Percentiles rank a stretch among this genome's conserved stretches.
phyloP scores from a whole-genome alignment of 1,139 yeast genomes.

The Yamadazyma triangularis region DNA sequence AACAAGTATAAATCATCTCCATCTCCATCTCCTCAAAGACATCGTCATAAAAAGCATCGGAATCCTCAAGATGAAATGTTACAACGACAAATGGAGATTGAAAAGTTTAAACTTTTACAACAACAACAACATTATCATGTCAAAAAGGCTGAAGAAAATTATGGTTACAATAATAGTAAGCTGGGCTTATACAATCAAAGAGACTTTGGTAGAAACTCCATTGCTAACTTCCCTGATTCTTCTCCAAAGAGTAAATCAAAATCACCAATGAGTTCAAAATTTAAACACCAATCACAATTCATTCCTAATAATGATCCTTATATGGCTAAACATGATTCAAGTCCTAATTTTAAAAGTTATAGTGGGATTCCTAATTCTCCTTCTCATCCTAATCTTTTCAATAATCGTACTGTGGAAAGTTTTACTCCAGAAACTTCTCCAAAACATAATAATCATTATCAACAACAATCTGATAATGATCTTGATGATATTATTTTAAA shows the following conservation, averaged over 20 bases:
- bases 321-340: constrained; percentile 14
- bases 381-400: constrained; percentile 7
- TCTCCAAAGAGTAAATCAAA: constrained; percentile 6
- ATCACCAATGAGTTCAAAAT: constrained; percentile 4
- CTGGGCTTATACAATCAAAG: constrained; percentile 17
- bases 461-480: constrained; percentile 9
- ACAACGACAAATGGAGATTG: constrained; percentile 28
- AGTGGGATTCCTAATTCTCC: constrained; percentile 5
- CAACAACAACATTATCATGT: constrained; percentile 29
- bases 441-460: constrained; percentile 5
- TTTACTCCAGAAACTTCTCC: constrained; percentile 24
- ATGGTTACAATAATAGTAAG: constrained; percentile 10
- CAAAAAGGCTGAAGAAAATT: constrained; percentile 14
- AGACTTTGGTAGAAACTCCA: constrained; percentile 12
- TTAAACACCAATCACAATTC: constrained; percentile 17
- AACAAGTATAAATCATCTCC: constrained; percentile 5
- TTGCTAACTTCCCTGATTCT: constrained; percentile 11
- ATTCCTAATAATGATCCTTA: constrained; percentile 4
- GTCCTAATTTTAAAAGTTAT: constrained; percentile 11
- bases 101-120: constrained; percentile 26
- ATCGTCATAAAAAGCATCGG: constrained; percentile 2
- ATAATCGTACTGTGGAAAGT: constrained; percentile 24
- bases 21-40: neutral
- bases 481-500: constrained; percentile 29
- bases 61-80: constrained; percentile 2